These are phyloP conservation scores for Cladosporium halotolerans DNA, from an alignment of 2,329 filamentous ascomycete species.

Conservation along the genomic window DNA sequence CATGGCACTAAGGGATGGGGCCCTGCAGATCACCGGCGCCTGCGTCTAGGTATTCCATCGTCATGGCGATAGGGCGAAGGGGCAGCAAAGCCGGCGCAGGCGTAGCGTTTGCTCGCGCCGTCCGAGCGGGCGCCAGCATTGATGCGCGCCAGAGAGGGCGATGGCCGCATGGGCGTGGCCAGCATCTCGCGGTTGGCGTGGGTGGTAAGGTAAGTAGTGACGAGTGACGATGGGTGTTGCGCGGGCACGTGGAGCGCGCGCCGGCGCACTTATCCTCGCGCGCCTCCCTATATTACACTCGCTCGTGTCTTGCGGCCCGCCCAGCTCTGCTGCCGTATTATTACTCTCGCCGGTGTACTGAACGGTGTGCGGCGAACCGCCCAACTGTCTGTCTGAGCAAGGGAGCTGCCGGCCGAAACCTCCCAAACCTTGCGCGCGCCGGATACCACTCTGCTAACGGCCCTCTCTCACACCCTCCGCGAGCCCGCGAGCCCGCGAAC, in stretches of 20 bases:
- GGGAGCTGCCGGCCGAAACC: constrained; percentile 5
- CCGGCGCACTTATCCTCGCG: neutral
- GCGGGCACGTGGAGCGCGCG: constrained; percentile 4
- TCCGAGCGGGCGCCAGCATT: neutral
- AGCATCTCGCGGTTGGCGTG: no score
- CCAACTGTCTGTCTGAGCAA: constrained; percentile 9
- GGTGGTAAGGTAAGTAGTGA: no score
- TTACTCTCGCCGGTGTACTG: no score
- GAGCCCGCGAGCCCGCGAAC: no score
- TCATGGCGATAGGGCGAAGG: constrained; percentile 10
- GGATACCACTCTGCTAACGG: neutral
- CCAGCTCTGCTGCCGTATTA: neutral
- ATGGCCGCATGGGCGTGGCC: no score
- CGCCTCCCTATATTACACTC: neutral
- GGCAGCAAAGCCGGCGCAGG: neutral
- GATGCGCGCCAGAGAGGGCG: no score
- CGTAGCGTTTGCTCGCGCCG: neutral
- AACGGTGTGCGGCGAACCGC: neutral
- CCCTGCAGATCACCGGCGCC: constrained; percentile 1
- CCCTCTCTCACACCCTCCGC: neutral
- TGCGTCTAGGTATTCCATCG: neutral
- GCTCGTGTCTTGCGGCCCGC: neutral
- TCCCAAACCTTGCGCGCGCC: neutral
- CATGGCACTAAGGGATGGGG: constrained; percentile 1
- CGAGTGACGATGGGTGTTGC: constrained; percentile 1